Base-by-base conservation (phyloP, 2,329 filamentous ascomycete species). In the Penicillium occitanis region DNA sequence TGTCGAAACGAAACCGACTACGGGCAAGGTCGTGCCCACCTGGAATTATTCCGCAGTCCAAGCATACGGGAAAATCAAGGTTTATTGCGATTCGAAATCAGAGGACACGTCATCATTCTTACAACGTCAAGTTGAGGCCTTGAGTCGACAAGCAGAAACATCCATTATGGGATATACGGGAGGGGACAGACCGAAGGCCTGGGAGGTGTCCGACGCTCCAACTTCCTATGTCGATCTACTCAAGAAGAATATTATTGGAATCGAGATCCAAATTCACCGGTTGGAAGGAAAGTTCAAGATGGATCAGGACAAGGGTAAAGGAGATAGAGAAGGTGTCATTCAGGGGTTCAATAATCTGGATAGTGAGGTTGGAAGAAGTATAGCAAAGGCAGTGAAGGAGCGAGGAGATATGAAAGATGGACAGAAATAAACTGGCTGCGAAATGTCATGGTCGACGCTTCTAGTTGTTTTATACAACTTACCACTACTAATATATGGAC, bases 21-120 rank as follows among this genome's bases (percentile, higher is more conserved):
- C 84, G 0, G 88, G 83, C 11, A 91, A 91, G 70, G 88, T 90
- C 0, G 88, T 89, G 5, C 88, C 88, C 0, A 91, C 88, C 0
- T 91, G 88, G 89, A 88, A 91, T 74, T 91, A 91, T 70, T 80
- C 86, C 0, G 87, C 88, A 0, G 88, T 83, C 0, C 87, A 91
- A 74, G 86, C 81, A 0, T 90, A 90, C 69, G 88, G 88, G 1
- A 81, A 75, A 1, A 84, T 85, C 0, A 84, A 68, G 0, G 75
- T 90, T 3, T 86, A 83, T 68, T 83, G 77, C 65, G 84, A 90
- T 65, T 71, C 82, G 5, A 80, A 80, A 55, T 73, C 80, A 0
- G 70, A 76, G 0, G 79, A 82, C 25, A 85, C 86, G 0, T 71
- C 73, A 0, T 67, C 68, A 0, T 90, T 85, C 64, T 73, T 91